These are phyloP conservation scores for Cyamopsis tetragonoloba DNA, from an alignment of 306 rosid genomes.

Conservation along the genomic window DNA sequence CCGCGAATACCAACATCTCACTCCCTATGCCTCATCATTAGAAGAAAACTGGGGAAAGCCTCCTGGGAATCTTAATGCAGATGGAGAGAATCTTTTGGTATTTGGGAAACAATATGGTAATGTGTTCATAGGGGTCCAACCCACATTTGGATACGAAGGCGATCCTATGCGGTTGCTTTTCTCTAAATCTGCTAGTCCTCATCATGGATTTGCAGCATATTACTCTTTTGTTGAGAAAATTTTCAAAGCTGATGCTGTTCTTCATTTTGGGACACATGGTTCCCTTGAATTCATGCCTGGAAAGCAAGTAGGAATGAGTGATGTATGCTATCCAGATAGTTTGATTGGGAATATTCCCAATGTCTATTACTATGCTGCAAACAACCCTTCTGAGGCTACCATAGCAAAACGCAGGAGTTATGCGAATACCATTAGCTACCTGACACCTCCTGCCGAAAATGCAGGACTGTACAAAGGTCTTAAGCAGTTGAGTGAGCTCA, in stretches of 20 bases:
- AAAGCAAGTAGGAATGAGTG: constrained; percentile 99
- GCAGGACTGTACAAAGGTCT: constrained; percentile 99
- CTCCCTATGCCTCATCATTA: constrained; percentile 75
- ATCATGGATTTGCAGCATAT: constrained; percentile 97
- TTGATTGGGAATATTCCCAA: constrained; percentile 94
- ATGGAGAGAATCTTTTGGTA: constrained; percentile 92
- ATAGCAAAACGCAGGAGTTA: constrained; percentile 98
- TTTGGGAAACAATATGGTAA: constrained; percentile 91
- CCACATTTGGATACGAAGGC: constrained; percentile 96
- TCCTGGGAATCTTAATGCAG: constrained; percentile 93
- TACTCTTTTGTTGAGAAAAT: constrained; percentile 91
- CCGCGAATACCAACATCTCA: constrained; percentile 76
- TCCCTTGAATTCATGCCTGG: constrained; percentile 99
- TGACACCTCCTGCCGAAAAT: constrained; percentile 98
- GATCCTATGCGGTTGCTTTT: constrained; percentile 96
- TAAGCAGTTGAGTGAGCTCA: constrained; percentile 93
- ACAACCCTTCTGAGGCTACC: constrained; percentile 97
- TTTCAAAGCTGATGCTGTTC: constrained; percentile 92
- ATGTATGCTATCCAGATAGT: constrained; percentile 89
- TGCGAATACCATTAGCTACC: constrained; percentile 94
- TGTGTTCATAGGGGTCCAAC: constrained; percentile 94
- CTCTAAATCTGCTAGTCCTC: constrained; percentile 99
- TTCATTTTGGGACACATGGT: constrained; percentile 96
- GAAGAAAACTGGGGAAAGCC: constrained; percentile 99
- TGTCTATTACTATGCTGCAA: constrained; percentile 91